Conservation (phyloP, 2,329 filamentous ascomycete species). For the Clarireedia monteithiana region DNA sequence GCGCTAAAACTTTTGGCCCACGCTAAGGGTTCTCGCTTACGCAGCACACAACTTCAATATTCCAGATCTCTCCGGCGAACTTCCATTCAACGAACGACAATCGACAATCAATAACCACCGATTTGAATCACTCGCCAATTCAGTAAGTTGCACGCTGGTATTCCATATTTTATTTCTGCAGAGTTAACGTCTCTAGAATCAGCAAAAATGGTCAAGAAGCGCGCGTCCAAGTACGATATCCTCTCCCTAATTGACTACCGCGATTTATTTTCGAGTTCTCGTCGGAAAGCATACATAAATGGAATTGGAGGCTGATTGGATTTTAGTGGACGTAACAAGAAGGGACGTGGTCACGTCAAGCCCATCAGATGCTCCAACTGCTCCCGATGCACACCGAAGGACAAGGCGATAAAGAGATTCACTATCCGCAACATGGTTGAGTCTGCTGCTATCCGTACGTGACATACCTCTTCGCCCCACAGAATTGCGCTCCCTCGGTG, state of each 20-base stretch:
- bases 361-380: constrained; percentile 91
- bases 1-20: constrained; percentile 6
- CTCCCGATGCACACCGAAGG: constrained; percentile 68
- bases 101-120: constrained; percentile 10
- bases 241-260: constrained; percentile 9
- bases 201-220: constrained; percentile 65
- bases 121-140: constrained; percentile 16
- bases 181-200: constrained; percentile 34
- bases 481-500: no score
- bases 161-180: not conserved
- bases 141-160: constrained; percentile 11
- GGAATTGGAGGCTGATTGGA: constrained; percentile 1
- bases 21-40: constrained; percentile 9
- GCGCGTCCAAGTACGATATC: constrained; percentile 54
- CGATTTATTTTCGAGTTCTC: not conserved
- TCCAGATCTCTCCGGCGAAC: not conserved
- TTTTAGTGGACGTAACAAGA: constrained; percentile 94
- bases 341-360: constrained; percentile 99
- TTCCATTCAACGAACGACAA: constrained; percentile 7
- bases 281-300: not conserved
- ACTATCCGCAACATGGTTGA: constrained; percentile 99
- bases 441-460: constrained; percentile 98
- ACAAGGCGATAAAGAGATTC: constrained; percentile 99
- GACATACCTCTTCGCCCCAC: no score
- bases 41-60: constrained; percentile 7